Conservation (phyloP, 2,329 filamentous ascomycete species). For the Fusarium verticillioides region DNA sequence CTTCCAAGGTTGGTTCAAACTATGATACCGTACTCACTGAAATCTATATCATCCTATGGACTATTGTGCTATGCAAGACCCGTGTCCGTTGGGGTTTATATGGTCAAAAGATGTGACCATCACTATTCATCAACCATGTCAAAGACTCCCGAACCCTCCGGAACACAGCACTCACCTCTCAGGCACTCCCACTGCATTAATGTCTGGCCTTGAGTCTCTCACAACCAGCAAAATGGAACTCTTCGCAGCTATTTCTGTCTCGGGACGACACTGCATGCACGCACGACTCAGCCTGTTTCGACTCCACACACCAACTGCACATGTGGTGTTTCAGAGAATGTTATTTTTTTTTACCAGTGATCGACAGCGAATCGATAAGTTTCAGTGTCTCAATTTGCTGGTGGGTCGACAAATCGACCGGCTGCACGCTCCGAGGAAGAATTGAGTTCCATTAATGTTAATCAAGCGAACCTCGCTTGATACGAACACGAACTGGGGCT, state of each 20-base stretch:
- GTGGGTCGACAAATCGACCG: constrained; percentile 7
- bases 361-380: constrained; percentile 9
- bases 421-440: neutral
- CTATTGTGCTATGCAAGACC: neutral
- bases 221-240: constrained; percentile 1
- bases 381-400: neutral
- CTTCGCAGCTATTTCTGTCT: constrained; percentile 30
- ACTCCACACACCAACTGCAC: constrained; percentile 15
- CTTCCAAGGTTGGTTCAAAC: neutral
- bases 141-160: neutral
- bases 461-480: neutral
- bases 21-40: neutral
- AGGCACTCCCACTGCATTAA: neutral
- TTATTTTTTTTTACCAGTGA: constrained; percentile 14
- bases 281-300: constrained; percentile 27
- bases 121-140: neutral
- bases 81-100: constrained; percentile 7
- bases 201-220: neutral
- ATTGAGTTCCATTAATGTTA: neutral
- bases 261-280: constrained; percentile 11
- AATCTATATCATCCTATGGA: neutral
- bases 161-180: neutral
- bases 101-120: neutral
- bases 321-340: constrained; percentile 33
- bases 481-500: constrained; percentile 3